Percentiles rank a stretch among this genome's conserved stretches.
These are phyloP conservation scores for Plectosphaerella plurivora DNA, from an alignment of 2,329 filamentous ascomycete genomes.

Conservation along the genomic window DNA sequence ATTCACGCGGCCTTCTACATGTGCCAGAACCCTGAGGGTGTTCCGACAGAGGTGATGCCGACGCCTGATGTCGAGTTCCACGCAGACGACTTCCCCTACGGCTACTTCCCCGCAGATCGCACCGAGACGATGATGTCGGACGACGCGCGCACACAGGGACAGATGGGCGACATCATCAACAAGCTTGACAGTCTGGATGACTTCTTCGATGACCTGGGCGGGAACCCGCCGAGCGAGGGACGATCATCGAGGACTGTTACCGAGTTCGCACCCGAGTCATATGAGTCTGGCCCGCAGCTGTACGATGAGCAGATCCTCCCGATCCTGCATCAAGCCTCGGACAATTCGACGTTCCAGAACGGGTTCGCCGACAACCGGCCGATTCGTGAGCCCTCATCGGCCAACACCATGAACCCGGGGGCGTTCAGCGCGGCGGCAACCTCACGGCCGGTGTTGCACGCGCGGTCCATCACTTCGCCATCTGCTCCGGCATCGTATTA, in stretches of 20 bases:
- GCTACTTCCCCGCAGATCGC: conserved; percentile 69
- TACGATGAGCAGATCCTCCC: conserved; percentile 93
- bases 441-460: conserved; percentile 66
- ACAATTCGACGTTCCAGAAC: conserved; percentile 78
- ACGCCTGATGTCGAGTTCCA: conserved; percentile 92
- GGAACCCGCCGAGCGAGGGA: conserved; percentile 56
- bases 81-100: conserved; percentile 78
- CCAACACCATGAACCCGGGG: conserved; percentile 58
- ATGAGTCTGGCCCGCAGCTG: conserved; percentile 72
- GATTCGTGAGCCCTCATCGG: conserved; percentile 51
- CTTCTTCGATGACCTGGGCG: conserved; percentile 69
- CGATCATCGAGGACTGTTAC: conserved; percentile 60
- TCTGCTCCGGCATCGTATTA: conserved; percentile 53
- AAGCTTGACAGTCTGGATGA: conserved; percentile 77
- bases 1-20: conserved; percentile 97
- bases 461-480: conserved; percentile 81
- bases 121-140: conserved; percentile 93
- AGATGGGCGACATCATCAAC: conserved; percentile 77
- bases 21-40: conserved; percentile 66
- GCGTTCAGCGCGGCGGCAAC: conserved; percentile 45
- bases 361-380: conserved; percentile 74
- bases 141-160: conserved; percentile 65
- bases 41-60: conserved; percentile 53
- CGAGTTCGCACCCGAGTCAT: conserved; percentile 60
- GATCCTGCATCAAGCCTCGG: conserved; percentile 81